Evolutionary conservation across 768 basidiomycete species (phyloP).

Genomic region (Agrocybe pediades): DNA sequence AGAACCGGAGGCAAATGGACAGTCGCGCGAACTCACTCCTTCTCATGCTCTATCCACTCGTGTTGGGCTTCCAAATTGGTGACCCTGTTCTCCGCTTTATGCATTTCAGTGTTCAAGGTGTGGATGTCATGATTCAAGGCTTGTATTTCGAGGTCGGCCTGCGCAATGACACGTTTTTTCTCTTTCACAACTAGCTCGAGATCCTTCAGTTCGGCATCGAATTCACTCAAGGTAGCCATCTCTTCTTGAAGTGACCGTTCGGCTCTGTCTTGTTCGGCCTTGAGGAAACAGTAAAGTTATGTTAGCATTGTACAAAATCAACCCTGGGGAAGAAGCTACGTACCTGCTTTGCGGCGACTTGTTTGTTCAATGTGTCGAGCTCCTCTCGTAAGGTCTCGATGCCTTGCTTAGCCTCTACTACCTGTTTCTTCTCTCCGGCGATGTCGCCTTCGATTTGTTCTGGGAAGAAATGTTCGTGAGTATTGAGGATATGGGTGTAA

Average conservation of each 20-base stretch:
- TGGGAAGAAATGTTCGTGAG: slow-evolving; percentile 26
- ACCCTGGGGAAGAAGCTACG: not conserved
- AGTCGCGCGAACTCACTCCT: slow-evolving; percentile 59
- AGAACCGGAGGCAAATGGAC: not conserved
- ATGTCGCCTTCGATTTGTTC: slow-evolving; percentile 86
- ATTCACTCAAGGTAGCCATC: slow-evolving; percentile 82
- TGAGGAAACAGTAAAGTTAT: not conserved
- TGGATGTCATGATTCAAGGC: slow-evolving; percentile 72
- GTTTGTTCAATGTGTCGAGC: slow-evolving; percentile 54
- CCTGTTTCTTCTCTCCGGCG: slow-evolving; percentile 43
- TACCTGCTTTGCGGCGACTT: slow-evolving; percentile 51
- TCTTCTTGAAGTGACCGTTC: slow-evolving; percentile 80
- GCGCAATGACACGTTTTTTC: slow-evolving; percentile 70
- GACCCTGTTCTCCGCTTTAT: slow-evolving; percentile 50
- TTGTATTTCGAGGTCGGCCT: slow-evolving; percentile 65
- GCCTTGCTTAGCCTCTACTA: slow-evolving; percentile 43
- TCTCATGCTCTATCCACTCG: slow-evolving; percentile 89
- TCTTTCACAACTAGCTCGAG: slow-evolving; percentile 81
- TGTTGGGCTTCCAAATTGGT: slow-evolving; percentile 77
- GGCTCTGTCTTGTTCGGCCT: slow-evolving; percentile 65
- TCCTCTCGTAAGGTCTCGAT: slow-evolving; percentile 63
- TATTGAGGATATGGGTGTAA: not conserved
- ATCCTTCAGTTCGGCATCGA: slow-evolving; percentile 85
- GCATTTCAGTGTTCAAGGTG: slow-evolving; percentile 64
- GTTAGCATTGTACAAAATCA: not conserved